phyloP scores from a whole-genome alignment of 2,329 filamentous ascomycete species.

The Scedosporium minutisporum region DNA sequence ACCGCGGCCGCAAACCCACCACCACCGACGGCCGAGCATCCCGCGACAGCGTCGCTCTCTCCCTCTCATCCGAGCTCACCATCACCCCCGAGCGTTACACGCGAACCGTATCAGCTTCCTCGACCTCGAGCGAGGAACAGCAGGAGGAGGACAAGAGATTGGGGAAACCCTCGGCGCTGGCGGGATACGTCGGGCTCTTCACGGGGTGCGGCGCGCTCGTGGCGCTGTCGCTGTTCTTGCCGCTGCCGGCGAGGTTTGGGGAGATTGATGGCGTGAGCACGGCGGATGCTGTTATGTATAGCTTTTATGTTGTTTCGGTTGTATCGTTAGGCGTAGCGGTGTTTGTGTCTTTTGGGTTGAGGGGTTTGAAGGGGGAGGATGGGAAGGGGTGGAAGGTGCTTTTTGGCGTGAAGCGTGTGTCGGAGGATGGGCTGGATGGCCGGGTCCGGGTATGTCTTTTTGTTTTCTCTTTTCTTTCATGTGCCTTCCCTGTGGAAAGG shows the following conservation, averaged over 20 bases:
- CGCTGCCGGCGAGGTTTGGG: conserved; percentile 71
- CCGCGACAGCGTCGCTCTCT: conserved; percentile 49
- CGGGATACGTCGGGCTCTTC: conserved; percentile 84
- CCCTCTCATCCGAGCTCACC: conserved; percentile 63
- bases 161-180: conserved; percentile 52
- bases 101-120: conserved; percentile 19
- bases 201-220: conserved; percentile 87
- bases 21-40: conserved; percentile 23
- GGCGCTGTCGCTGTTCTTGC: conserved; percentile 72
- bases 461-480: background rate
- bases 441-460: conserved; percentile 17
- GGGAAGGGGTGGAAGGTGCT: conserved; percentile 61
- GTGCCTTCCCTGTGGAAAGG: background rate
- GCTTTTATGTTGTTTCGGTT: conserved; percentile 76
- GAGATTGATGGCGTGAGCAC: conserved; percentile 62
- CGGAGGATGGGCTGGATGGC: conserved; percentile 12
- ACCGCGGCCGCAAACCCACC: conserved; percentile 17
- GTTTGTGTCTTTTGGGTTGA: conserved; percentile 71
- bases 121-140: conserved; percentile 9
- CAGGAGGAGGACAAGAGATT: conserved; percentile 16
- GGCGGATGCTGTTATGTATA: conserved; percentile 65
- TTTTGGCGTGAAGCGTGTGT: conserved; percentile 27
- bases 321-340: conserved; percentile 64
- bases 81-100: conserved; percentile 59
- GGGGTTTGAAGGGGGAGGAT: conserved; percentile 60